These are phyloP conservation scores for Sporothrix euskadiensis DNA, from an alignment of 2,329 filamentous ascomycete species.

Conservation along the genomic window DNA sequence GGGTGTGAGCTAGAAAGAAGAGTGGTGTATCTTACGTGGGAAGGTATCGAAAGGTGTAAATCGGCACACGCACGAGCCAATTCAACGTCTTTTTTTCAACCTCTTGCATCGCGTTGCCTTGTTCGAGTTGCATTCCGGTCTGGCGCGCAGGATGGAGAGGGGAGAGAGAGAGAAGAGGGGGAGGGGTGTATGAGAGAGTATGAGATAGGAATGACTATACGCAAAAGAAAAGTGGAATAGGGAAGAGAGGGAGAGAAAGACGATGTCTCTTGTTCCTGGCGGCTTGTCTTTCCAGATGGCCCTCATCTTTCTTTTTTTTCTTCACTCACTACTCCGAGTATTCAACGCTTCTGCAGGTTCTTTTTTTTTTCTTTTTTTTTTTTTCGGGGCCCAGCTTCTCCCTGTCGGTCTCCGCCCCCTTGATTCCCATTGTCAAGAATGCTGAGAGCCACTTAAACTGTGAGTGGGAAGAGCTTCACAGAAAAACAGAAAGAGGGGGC, in stretches of 20 bases:
- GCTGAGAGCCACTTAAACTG: slow-evolving; percentile 19
- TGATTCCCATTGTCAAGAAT: slow-evolving; percentile 13
- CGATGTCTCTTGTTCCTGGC: slow-evolving; percentile 21
- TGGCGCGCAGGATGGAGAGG: background rate
- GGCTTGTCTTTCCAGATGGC: slow-evolving; percentile 7
- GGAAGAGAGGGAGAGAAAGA: slow-evolving; percentile 4
- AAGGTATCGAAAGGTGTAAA: background rate
- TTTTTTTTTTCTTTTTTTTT: background rate
- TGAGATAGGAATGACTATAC: background rate
- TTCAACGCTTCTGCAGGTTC: slow-evolving; percentile 8
- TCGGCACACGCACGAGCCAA: background rate
- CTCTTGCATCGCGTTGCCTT: slow-evolving; percentile 4
- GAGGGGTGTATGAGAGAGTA: background rate
- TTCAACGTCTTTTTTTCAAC: slow-evolving; percentile 16
- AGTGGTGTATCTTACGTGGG: background rate
- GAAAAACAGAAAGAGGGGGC: background rate
- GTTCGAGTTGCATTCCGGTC: slow-evolving; percentile 18
- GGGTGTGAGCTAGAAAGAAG: background rate
- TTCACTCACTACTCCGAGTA: background rate
- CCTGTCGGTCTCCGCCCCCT: slow-evolving; percentile 19
- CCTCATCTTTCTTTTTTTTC: background rate
- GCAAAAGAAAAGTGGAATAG: background rate
- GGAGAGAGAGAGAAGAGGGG: background rate
- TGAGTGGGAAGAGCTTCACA: background rate
- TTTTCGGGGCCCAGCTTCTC: slow-evolving; percentile 3